Percentiles rank a stretch among this genome's conserved stretches.
Conservation (phyloP, 2,329 filamentous ascomycete genomes). For the Nemania abortiva region DNA sequence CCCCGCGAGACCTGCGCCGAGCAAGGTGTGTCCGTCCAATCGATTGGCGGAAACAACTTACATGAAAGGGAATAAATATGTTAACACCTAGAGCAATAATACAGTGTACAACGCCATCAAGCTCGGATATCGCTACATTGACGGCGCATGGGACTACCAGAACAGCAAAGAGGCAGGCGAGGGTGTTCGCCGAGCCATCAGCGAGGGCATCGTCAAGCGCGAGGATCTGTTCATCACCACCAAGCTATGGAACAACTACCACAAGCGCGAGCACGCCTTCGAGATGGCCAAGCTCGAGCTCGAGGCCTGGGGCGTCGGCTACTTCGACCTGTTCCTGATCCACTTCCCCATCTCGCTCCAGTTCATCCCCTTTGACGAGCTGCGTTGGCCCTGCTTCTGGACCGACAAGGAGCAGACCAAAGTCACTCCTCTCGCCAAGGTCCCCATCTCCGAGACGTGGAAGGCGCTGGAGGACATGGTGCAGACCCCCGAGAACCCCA, state of each 20-base stretch:
- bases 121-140: constrained; percentile 65
- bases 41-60: constrained; percentile 48
- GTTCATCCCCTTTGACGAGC: constrained; percentile 58
- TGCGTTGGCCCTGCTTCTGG: constrained; percentile 56
- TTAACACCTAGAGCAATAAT: constrained; percentile 25
- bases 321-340: constrained; percentile 77
- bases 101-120: constrained; percentile 74
- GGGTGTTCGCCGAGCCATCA: constrained; percentile 69
- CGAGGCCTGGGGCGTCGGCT: constrained; percentile 72
- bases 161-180: constrained; percentile 75
- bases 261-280: constrained; percentile 71
- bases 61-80: constrained; percentile 52
- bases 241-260: constrained; percentile 75
- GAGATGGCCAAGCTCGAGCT: constrained; percentile 71
- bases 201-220: constrained; percentile 71
- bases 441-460: constrained; percentile 85
- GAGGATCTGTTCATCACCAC: constrained; percentile 75
- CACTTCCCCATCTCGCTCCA: constrained; percentile 67
- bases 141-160: constrained; percentile 68
- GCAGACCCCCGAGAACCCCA: constrained; percentile 63
- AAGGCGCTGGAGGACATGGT: constrained; percentile 81
- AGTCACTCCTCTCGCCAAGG: constrained; percentile 66
- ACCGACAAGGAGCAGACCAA: constrained; percentile 60
- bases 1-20: constrained; percentile 52
- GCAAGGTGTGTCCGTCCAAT: constrained; percentile 54